Evolutionary conservation across 164 flowering plant genomes (phyloP).

Genomic region (Kingdonia uniflora): DNA sequence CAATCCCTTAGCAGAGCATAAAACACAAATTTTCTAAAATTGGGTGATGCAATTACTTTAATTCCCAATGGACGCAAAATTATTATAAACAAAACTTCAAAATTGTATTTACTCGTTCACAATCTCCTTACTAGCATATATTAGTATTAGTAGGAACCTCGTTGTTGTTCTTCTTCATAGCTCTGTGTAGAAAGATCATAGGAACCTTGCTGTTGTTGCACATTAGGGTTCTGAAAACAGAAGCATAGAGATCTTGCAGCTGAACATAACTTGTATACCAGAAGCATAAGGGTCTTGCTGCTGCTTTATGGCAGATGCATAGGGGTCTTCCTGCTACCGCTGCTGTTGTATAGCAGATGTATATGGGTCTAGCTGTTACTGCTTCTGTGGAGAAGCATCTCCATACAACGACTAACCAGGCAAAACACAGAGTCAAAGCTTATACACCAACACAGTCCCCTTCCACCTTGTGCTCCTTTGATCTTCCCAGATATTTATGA

Average conservation of each 20-base stretch:
- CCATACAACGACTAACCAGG: too few species aligned
- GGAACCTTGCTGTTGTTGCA: constrained; percentile 2
- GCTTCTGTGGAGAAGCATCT: too few species aligned
- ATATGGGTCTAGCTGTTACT: constrained; percentile 2
- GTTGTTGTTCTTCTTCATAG: constrained; percentile 10
- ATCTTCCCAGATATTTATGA: too few species aligned
- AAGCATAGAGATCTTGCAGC: constrained; percentile 1
- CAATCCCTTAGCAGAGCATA: too few species aligned
- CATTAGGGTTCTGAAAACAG: background rate
- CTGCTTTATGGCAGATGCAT: constrained; percentile 14
- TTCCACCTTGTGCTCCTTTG: too few species aligned
- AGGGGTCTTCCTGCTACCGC: constrained; percentile 8
- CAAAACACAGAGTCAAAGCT: too few species aligned
- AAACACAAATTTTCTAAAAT: too few species aligned
- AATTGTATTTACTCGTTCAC: background rate
- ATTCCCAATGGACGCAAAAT: too few species aligned
- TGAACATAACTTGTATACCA: constrained; percentile 7
- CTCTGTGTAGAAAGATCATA: constrained; percentile 5
- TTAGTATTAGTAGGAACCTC: constrained; percentile 10
- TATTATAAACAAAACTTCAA: too few species aligned
- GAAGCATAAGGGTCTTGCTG: constrained; percentile 9
- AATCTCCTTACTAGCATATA: background rate
- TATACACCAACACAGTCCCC: too few species aligned
- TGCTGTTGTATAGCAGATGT: constrained; percentile 1
- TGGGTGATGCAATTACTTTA: too few species aligned